These are phyloP conservation scores for Erodium maritimum DNA, from an alignment of 345 rosid species.

Conservation along the genomic window DNA sequence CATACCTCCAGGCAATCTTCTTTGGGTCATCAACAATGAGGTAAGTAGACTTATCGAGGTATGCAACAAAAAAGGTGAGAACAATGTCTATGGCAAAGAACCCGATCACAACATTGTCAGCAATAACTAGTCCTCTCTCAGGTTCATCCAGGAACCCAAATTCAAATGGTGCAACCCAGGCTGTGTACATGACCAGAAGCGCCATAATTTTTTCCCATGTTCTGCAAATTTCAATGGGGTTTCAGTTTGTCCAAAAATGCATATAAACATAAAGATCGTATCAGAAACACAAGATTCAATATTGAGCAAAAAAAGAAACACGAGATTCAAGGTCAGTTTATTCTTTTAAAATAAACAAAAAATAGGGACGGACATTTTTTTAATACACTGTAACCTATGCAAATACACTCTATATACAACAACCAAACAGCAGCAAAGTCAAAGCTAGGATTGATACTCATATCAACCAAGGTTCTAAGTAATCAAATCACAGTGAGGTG, in stretches of 20 bases:
- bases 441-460: no score
- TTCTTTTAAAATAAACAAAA: no score
- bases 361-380: no score
- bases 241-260: background rate
- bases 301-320: no score
- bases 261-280: background rate
- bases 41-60: conserved; percentile 65
- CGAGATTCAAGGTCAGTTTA: no score
- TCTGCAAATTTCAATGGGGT: conserved; percentile 32
- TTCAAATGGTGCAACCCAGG: conserved; percentile 93
- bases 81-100: conserved; percentile 76
- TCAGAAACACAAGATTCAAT: no score
- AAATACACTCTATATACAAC: no score
- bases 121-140: conserved; percentile 35
- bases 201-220: conserved; percentile 72
- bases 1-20: conserved; percentile 66
- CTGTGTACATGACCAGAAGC: conserved; percentile 65
- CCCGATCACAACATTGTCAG: conserved; percentile 75
- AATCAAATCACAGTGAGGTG: no score
- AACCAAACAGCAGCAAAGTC: no score
- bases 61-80: conserved; percentile 82
- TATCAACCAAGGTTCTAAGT: no score
- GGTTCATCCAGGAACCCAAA: conserved; percentile 74
- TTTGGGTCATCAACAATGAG: conserved; percentile 57
- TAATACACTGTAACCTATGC: no score